Evolutionary conservation across 192 early-diverging fungal genomes (phyloP), one percentile per base, ranked within the genome.

Genomic region (Linnemannia elongata): DNA sequence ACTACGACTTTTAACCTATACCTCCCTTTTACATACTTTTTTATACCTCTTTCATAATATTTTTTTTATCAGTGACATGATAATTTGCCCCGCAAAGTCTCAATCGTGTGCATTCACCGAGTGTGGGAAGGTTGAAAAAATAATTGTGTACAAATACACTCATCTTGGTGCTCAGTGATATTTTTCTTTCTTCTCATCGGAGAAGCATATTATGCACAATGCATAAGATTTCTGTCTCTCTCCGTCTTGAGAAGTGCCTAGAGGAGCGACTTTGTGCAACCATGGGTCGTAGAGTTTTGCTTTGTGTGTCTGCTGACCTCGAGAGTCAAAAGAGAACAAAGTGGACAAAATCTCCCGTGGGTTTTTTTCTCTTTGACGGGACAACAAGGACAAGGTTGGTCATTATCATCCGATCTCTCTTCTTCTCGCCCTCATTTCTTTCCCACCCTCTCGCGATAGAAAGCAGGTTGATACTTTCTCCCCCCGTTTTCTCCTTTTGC

Each of bases 1-100:
- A 85, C 41, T 85, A 80, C 77, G 69, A 85, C 52, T 85, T 85
- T 66, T 85, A 76, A 33, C 9, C 60, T 33, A 27, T 66, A 27
- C 27, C n/a, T 60, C 22, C 20, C 18, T 55, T 24, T 57, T 20
- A 52, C 49, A 66, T 66, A 66, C 27, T 30, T 66, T 66, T 33
- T 33, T 33, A 30, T 33, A 27, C 60, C 60, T 35, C 27, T 12
- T 66, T 33, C 27, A 13, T 33, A 66, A 10, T 66, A 66, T 66
- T 66, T 12, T 27, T 27, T 27, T 27, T 27, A 8, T n/a, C 9
- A n/a, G 30, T 9, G 10, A 60, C 17, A 55, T n/a, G n/a, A 60
- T 60, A 60, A 60, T 60, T 60, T 60, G 60, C 60, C 35, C 30
- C 60, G 60, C 60, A 33, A 27, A 27, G 22, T 27, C 24, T 60